These are phyloP conservation scores for Amaranthus cruentus DNA, from an alignment of 148 eudicot genomes.

Conservation along the genomic window DNA sequence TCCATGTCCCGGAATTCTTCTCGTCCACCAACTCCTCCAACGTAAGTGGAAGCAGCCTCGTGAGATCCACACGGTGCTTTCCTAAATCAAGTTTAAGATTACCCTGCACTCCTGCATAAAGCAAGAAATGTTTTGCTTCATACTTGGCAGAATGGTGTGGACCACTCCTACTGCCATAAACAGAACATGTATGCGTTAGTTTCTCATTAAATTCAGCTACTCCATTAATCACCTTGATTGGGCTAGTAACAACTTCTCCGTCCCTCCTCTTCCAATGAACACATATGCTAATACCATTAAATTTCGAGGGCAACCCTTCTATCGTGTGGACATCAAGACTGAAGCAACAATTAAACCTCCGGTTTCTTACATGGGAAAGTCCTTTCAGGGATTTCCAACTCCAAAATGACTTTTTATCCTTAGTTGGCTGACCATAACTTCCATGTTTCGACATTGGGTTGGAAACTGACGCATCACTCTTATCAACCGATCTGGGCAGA, in stretches of 20 bases:
- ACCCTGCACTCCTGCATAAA: conserved; percentile 45
- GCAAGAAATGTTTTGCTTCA: conserved; percentile 66
- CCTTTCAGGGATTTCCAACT: conserved; percentile 84
- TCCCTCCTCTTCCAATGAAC: conserved; percentile 91
- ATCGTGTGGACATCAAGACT: conserved; percentile 74
- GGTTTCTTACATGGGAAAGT: conserved; percentile 57
- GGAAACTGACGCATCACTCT: conserved; percentile 28
- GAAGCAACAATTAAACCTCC: conserved; percentile 81
- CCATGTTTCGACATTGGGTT: conserved; percentile 36
- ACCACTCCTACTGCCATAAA: conserved; percentile 65
- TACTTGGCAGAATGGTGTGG: conserved; percentile 66
- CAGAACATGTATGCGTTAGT: conserved; percentile 55
- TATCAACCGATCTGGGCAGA: conserved; percentile 47
- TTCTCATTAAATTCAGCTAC: conserved; percentile 63
- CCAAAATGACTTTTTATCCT: conserved; percentile 89
- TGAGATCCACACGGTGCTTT: conserved; percentile 72
- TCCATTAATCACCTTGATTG: conserved; percentile 57
- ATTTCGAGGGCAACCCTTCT: conserved; percentile 56
- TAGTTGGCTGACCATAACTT: conserved; percentile 36
- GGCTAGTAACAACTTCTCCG: conserved; percentile 51
- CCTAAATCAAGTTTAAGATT: conserved; percentile 63
- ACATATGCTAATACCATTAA: conserved; percentile 42
- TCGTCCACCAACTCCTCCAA: conserved; percentile 82
- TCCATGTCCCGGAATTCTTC: conserved; percentile 85
- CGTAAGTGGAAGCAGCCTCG: conserved; percentile 68